Evolutionary conservation across 768 basidiomycete genomes (phyloP), one percentile per base, ranked within the genome.

Genomic region (Crassisporium funariophilum): DNA sequence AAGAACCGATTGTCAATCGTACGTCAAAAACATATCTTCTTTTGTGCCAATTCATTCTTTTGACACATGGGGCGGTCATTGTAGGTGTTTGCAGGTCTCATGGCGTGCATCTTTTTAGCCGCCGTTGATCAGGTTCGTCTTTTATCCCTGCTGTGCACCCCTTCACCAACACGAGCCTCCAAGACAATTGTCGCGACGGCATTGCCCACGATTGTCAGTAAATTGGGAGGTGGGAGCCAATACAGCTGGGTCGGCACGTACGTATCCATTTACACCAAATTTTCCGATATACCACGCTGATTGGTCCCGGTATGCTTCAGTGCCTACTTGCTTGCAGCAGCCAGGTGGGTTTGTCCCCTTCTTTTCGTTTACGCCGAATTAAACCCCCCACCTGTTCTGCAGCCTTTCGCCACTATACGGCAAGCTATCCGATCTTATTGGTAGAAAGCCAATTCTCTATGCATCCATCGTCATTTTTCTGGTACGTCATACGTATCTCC

Each of bases 191-290:
- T 88, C 9, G 80, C 85, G 8, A 88, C 86, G 5, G 86, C 87
- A n/a, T 66, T 89, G 22, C 86, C 87, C 1, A 87, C 84, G 0
- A 88, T 90, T 40, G 82, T 86, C 9, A 62, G 57, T n/a, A 60
- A 84, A 17, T 73, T 89, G 0, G 80, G 83, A 35, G 85, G 82
- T 20, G 83, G 82, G 4, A 73, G 62, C 11, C 70, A 71, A 27
- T 88, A 89, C 51, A 81, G 83, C 41, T 89, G 88, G 87, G 83
- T 88, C 29, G 84, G 84, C 46, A 83, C 77, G 85, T 82, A 41
- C 12, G 73, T 62, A 16, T 35, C 13, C 27, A 19, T 15, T 29
- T 0, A 31, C 25, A 5, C 35, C 5, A 2, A 16, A 35, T 20
- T 15, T 21, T n/a, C 15, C 10, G 29, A 25, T 10, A 6, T 9